phyloP scores from a whole-genome alignment of 2,329 filamentous ascomycete genomes.

The Xylariaceae sp. region DNA sequence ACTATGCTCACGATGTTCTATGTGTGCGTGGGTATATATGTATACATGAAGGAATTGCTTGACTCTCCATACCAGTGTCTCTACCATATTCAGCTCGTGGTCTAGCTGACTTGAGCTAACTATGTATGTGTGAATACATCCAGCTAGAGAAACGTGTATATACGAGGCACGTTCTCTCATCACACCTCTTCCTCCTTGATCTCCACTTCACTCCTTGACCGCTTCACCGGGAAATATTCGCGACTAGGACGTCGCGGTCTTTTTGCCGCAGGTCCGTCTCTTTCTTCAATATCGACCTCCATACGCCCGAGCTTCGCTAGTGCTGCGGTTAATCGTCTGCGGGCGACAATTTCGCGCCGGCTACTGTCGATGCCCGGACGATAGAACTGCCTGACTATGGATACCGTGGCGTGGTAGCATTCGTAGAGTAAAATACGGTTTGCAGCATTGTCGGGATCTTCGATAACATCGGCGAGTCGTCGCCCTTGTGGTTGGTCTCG shows the following conservation, averaged over 20 bases:
- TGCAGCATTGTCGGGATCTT: slow-evolving; percentile 41
- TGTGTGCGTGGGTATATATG: background rate
- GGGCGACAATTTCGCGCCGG: slow-evolving; percentile 48
- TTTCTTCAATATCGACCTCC: slow-evolving; percentile 25
- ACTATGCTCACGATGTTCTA: background rate
- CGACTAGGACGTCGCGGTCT: slow-evolving; percentile 35
- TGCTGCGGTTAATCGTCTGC: slow-evolving; percentile 46
- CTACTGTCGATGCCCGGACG: slow-evolving; percentile 45
- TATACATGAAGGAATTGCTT: background rate
- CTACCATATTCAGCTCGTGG: background rate
- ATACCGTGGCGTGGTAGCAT: slow-evolving; percentile 52
- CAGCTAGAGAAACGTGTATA: too few relatives aligned
- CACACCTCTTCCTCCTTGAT: background rate
- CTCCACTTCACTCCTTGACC: slow-evolving; percentile 30
- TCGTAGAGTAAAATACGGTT: slow-evolving; percentile 53
- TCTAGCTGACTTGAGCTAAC: too few relatives aligned
- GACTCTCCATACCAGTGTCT: background rate
- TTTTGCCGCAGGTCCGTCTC: slow-evolving; percentile 27
- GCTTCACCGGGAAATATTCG: slow-evolving; percentile 44
- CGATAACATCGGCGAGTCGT: slow-evolving; percentile 32
- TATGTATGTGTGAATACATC: too few relatives aligned
- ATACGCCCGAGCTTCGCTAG: slow-evolving; percentile 44
- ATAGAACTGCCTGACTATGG: slow-evolving; percentile 54
- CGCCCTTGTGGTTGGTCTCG: slow-evolving; percentile 4
- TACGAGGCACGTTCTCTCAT: too few relatives aligned